These are phyloP conservation scores for Cyphellophora attinorum DNA, from an alignment of 2,329 filamentous ascomycete genomes.

Conservation along the genomic window DNA sequence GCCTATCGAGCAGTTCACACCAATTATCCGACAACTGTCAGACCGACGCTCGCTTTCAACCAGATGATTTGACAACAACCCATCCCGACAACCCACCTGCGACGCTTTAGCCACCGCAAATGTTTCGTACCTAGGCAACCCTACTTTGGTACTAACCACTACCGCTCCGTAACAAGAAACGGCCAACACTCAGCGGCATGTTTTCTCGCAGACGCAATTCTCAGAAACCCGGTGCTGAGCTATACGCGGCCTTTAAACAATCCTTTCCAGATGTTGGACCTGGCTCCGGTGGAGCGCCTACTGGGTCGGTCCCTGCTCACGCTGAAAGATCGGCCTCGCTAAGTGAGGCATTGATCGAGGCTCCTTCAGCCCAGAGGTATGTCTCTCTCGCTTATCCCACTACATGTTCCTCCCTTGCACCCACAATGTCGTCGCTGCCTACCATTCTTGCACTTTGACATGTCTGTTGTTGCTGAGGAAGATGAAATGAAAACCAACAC, in stretches of 20 bases:
- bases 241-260: constrained; percentile 75
- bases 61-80: constrained; percentile 14
- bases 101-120: constrained; percentile 20
- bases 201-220: constrained; percentile 53
- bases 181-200: constrained; percentile 9
- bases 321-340: constrained; percentile 21
- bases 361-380: constrained; percentile 17
- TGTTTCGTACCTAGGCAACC: constrained; percentile 28
- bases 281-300: constrained; percentile 37
- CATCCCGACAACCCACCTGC: constrained; percentile 12
- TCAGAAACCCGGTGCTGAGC: constrained; percentile 76
- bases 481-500: neutral
- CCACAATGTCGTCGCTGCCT: neutral
- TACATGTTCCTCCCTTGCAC: neutral
- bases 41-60: constrained; percentile 4
- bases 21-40: too few relatives aligned
- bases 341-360: constrained; percentile 19
- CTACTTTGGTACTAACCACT: constrained; percentile 21
- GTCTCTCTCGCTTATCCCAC: constrained; percentile 7
- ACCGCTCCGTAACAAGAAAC: constrained; percentile 6
- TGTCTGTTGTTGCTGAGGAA: too few relatives aligned
- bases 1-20: too few relatives aligned
- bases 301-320: constrained; percentile 34
- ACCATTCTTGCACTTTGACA: neutral
- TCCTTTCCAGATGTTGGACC: constrained; percentile 66